A percentile compares a stretch with the other conserved stretches of the same genome.
phyloP scores from a whole-genome alignment of 805 yeast genomes.

The Huiozyma naganishii region DNA sequence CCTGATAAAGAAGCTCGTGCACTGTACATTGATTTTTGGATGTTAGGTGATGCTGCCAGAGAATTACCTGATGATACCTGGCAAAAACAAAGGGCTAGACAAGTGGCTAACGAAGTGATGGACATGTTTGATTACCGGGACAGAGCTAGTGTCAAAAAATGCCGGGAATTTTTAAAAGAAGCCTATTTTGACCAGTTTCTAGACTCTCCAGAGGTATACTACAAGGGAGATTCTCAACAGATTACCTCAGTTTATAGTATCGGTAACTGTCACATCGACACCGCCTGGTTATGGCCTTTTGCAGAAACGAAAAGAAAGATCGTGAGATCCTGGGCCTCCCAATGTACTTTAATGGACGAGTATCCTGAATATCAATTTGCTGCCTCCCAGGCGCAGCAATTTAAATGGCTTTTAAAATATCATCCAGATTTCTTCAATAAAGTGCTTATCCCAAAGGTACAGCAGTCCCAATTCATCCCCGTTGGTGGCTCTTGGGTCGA shows the following conservation, averaged over 20 bases:
- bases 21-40: slow-evolving; percentile 72
- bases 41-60: slow-evolving; percentile 82
- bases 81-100: slow-evolving; percentile 77
- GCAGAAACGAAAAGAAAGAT: slow-evolving; percentile 90
- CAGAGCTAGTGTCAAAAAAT: slow-evolving; percentile 41
- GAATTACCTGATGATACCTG: slow-evolving; percentile 66
- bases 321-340: slow-evolving; percentile 93
- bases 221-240: slow-evolving; percentile 28
- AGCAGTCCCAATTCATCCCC: slow-evolving; percentile 70
- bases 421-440: slow-evolving; percentile 70
- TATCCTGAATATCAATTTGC: slow-evolving; percentile 92
- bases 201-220: slow-evolving; percentile 56
- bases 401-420: slow-evolving; percentile 78
- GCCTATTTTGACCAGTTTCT: slow-evolving; percentile 52
- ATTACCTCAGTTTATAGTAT: slow-evolving; percentile 62
- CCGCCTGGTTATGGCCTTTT: slow-evolving; percentile 99
- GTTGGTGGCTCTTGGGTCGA: slow-evolving; percentile 99
- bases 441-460: slow-evolving; percentile 49
- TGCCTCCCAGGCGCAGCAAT: slow-evolving; percentile 95
- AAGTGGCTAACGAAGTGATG: slow-evolving; percentile 73
- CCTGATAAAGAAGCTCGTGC: slow-evolving; percentile 77
- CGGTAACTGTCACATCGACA: slow-evolving; percentile 95
- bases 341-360: slow-evolving; percentile 67
- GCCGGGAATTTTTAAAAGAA: slow-evolving; percentile 55
- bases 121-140: slow-evolving; percentile 69